Evolutionary conservation across 768 basidiomycete genomes (phyloP).

Genomic region (Psilocybe subaeruginosa): DNA sequence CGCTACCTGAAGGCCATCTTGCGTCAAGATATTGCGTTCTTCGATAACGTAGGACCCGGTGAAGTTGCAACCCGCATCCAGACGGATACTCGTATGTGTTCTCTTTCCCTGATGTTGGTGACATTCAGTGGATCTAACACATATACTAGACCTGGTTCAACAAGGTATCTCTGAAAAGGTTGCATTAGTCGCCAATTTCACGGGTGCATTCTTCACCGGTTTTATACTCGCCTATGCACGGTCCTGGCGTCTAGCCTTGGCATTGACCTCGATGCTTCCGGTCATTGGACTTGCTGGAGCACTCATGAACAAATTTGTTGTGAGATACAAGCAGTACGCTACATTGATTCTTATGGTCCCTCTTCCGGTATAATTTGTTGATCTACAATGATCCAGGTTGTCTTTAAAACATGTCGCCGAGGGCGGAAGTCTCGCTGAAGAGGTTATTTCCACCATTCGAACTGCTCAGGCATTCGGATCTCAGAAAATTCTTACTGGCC

Average conservation of each 20-base stretch:
- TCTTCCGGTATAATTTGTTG: not conserved
- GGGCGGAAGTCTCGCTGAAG: constrained; percentile 86
- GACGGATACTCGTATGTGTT: constrained; percentile 73
- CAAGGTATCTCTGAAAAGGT: constrained; percentile 93
- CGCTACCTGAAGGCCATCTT: constrained; percentile 78
- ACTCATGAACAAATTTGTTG: constrained; percentile 71
- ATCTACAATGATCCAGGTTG: constrained; percentile 36
- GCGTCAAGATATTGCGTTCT: constrained; percentile 87
- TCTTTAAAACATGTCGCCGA: constrained; percentile 78
- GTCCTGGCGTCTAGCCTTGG: constrained; percentile 83
- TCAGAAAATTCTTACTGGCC: constrained; percentile 57
- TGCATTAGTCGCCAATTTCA: constrained; percentile 63
- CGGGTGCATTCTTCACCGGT: constrained; percentile 76
- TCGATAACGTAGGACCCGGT: constrained; percentile 92
- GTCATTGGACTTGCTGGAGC: constrained; percentile 77
- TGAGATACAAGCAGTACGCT: constrained; percentile 67
- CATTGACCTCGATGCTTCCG: constrained; percentile 79
- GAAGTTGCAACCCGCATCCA: constrained; percentile 94
- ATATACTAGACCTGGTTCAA: constrained; percentile 73
- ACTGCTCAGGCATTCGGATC: constrained; percentile 93
- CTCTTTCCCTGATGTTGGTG: not conserved
- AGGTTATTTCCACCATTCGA: constrained; percentile 88
- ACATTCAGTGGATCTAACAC: not conserved
- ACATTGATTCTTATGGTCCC: not conserved
- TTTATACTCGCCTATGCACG: constrained; percentile 74